These are phyloP conservation scores for Epichloe elymi DNA, from an alignment of 2,329 filamentous ascomycete species.

Conservation along the genomic window DNA sequence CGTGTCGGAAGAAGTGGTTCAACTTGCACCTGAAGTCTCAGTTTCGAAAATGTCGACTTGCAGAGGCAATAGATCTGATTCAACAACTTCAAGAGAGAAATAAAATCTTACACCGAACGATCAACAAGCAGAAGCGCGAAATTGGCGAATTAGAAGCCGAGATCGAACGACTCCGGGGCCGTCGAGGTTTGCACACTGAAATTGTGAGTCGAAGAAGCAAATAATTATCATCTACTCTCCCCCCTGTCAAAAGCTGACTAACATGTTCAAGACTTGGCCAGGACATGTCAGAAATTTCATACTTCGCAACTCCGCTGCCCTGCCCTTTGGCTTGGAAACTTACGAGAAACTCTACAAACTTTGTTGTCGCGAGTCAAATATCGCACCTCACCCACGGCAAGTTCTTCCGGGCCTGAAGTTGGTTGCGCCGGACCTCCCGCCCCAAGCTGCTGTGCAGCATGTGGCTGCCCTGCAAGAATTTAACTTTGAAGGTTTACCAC, in stretches of 20 bases:
- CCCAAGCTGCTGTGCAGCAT: neutral
- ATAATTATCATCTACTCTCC: neutral
- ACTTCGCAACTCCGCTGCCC: fast-evolving
- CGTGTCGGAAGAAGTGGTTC: neutral
- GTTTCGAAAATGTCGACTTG: neutral
- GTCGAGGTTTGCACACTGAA: neutral
- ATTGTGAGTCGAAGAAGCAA: neutral
- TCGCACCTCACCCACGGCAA: conserved; percentile 4
- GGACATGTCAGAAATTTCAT: neutral
- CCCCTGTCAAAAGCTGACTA: neutral
- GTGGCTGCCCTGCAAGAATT: neutral
- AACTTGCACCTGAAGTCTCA: neutral
- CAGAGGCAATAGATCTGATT: neutral
- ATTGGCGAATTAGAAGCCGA: neutral
- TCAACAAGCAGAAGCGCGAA: too few relatives aligned
- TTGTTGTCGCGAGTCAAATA: conserved; percentile 12
- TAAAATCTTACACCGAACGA: too few relatives aligned
- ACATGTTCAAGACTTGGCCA: neutral
- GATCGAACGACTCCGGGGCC: neutral
- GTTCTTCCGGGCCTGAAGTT: conserved; percentile 9
- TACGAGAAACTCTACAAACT: conserved; percentile 8
- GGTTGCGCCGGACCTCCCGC: neutral
- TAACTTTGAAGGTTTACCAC: neutral
- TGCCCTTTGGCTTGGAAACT: neutral
- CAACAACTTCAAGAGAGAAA: too few relatives aligned